Evolutionary conservation across 805 yeast genomes (phyloP).

Genomic region (Ogataea naganishii): DNA sequence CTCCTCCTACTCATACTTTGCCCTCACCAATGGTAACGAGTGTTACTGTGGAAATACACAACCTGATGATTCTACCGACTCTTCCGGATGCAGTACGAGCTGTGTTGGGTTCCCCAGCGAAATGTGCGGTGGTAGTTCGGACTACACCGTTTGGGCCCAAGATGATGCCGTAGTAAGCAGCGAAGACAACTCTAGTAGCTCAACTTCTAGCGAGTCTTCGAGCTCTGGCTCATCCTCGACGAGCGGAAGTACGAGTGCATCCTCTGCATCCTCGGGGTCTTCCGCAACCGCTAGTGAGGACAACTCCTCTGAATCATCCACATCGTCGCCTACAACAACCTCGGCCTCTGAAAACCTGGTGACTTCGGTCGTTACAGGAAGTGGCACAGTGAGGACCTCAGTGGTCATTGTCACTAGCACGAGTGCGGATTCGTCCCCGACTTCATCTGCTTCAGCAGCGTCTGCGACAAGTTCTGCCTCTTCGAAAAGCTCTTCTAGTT

Average conservation of each 20-base stretch:
- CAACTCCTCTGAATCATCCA: conserved; percentile 22
- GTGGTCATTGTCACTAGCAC: conserved; percentile 11
- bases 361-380: conserved; percentile 11
- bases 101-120: conserved; percentile 62
- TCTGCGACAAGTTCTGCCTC: conserved; percentile 8
- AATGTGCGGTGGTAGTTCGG: conserved; percentile 47
- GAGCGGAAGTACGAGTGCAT: conserved; percentile 2
- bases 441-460: conserved; percentile 15
- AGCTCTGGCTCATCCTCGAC: conserved; percentile 6
- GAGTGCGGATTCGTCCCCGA: no score
- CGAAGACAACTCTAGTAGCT: conserved; percentile 17
- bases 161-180: conserved; percentile 14
- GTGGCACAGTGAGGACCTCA: conserved; percentile 17
- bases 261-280: conserved; percentile 8
- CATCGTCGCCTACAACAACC: conserved; percentile 14
- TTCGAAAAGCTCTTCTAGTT: conserved; percentile 11
- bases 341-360: conserved; percentile 8
- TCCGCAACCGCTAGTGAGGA: conserved; percentile 5
- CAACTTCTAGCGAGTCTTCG: conserved; percentile 5
- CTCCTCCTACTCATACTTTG: conserved; percentile 38
- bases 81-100: conserved; percentile 28
- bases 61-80: conserved; percentile 22
- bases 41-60: conserved; percentile 61
- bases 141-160: conserved; percentile 36
- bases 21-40: conserved; percentile 39